These are phyloP conservation scores for Grosmannia serpens DNA, from an alignment of 2,329 filamentous ascomycete species.

Conservation along the genomic window DNA sequence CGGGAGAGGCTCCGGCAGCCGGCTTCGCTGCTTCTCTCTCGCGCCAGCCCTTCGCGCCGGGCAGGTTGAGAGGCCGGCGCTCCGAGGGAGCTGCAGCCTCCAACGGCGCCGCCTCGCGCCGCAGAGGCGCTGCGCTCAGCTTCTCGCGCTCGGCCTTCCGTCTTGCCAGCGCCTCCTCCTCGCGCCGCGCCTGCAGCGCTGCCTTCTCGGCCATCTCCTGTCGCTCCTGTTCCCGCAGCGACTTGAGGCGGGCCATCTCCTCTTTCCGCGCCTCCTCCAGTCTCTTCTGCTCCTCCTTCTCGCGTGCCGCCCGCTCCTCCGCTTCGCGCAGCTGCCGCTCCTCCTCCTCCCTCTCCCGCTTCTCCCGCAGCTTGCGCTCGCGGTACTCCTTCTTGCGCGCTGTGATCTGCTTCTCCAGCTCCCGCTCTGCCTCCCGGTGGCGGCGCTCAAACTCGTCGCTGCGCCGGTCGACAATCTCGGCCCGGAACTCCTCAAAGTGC, in stretches of 20 bases:
- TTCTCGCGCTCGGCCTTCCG: slow-evolving; percentile 54
- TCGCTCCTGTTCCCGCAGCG: slow-evolving; percentile 53
- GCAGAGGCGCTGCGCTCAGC: slow-evolving; percentile 9
- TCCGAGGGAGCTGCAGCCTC: slow-evolving; percentile 29
- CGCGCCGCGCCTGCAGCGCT: slow-evolving; percentile 64
- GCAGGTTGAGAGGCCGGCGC: slow-evolving; percentile 51
- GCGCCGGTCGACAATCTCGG: slow-evolving; percentile 72
- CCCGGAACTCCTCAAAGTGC: slow-evolving; percentile 74
- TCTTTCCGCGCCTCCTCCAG: slow-evolving; percentile 71
- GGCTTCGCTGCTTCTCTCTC: slow-evolving; percentile 52
- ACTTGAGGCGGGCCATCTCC: slow-evolving; percentile 54
- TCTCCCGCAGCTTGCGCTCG: slow-evolving; percentile 73
- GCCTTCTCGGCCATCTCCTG: slow-evolving; percentile 57
- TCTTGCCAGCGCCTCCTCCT: slow-evolving; percentile 77
- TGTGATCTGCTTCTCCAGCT: slow-evolving; percentile 85
- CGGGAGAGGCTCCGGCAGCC: slow-evolving; percentile 15
- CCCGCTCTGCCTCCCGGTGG: slow-evolving; percentile 79
- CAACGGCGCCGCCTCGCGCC: not conserved
- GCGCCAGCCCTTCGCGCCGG: slow-evolving; percentile 54
- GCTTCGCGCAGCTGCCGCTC: slow-evolving; percentile 71
- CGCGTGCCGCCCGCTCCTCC: slow-evolving; percentile 66
- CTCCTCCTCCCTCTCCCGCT: slow-evolving; percentile 71
- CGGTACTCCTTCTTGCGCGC: slow-evolving; percentile 79
- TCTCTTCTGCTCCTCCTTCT: slow-evolving; percentile 75
- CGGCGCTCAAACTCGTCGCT: slow-evolving; percentile 94